Conservation (phyloP, 257 asterid species). For the Plantago ovata region DNA sequence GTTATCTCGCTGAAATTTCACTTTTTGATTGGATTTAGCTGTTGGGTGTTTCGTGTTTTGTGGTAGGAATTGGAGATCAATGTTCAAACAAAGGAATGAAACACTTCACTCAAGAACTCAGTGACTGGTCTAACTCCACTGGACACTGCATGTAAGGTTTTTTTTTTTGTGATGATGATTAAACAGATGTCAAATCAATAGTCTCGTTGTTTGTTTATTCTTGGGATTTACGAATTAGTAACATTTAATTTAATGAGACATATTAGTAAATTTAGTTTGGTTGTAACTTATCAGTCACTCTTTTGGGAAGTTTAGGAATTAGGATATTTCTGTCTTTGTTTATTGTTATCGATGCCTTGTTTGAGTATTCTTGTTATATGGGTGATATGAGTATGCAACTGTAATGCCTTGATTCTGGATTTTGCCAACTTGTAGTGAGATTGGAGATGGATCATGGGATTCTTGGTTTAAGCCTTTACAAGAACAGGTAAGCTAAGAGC, state of each 20-base stretch:
- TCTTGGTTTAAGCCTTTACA: conserved; percentile 88
- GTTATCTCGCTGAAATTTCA: background rate
- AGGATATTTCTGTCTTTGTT: background rate
- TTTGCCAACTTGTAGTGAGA: conserved; percentile 47
- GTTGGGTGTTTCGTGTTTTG: conserved; percentile 14
- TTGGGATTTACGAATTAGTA: background rate
- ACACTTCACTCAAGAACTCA: conserved; percentile 69
- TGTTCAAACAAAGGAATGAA: conserved; percentile 70
- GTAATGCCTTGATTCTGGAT: conserved; percentile 1
- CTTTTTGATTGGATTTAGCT: conserved; percentile 1
- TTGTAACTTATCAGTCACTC: too few relatives aligned
- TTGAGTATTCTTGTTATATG: background rate
- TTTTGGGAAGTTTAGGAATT: too few relatives aligned
- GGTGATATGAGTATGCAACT: conserved; percentile 4
- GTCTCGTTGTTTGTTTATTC: background rate
- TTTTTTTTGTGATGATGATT: background rate
- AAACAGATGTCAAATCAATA: background rate
- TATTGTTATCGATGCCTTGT: background rate
- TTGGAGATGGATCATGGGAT: conserved; percentile 90
- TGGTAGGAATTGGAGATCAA: conserved; percentile 88
- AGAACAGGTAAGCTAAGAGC: conserved; percentile 50
- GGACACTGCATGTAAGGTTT: conserved; percentile 72
- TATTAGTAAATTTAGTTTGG: background rate
- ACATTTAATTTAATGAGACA: conserved; percentile 3
- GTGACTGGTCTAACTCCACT: conserved; percentile 50